A percentile compares a stretch with the other conserved stretches of the same genome.
These are phyloP conservation scores for Spathaspora passalidarum DNA, from an alignment of 805 yeast genomes.

Conservation along the genomic window DNA sequence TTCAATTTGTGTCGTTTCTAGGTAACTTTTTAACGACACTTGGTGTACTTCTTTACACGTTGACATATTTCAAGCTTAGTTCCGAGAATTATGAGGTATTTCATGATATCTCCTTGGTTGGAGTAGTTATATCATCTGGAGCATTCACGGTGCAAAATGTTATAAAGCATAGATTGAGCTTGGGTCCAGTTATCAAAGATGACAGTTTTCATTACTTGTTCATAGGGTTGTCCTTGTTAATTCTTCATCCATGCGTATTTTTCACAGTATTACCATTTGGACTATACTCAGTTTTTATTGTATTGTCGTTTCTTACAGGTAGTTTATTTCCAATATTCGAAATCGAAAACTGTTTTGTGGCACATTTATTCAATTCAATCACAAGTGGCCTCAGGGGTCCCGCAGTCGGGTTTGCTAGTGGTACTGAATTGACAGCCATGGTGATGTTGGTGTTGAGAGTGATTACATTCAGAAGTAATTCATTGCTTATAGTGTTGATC, in stretches of 20 bases:
- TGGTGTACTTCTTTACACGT: constrained; percentile 26
- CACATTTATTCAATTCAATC: constrained; percentile 38
- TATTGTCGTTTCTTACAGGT: constrained; percentile 64
- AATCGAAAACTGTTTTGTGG: constrained; percentile 28
- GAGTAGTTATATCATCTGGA: constrained; percentile 71
- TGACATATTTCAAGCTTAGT: constrained; percentile 32
- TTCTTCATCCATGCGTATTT: constrained; percentile 56
- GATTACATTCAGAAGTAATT: constrained; percentile 57
- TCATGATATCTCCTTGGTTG: constrained; percentile 60
- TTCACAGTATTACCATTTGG: constrained; percentile 71
- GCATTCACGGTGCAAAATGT: constrained; percentile 63
- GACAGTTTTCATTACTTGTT: constrained; percentile 74
- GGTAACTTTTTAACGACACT: constrained; percentile 38
- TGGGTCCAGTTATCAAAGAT: constrained; percentile 31
- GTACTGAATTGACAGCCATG: constrained; percentile 43
- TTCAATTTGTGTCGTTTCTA: constrained; percentile 77
- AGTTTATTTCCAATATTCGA: constrained; percentile 62
- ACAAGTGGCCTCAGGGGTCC: constrained; percentile 32
- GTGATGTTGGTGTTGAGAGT: constrained; percentile 47
- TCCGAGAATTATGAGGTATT: constrained; percentile 27
- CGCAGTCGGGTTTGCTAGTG: constrained; percentile 38
- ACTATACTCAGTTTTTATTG: constrained; percentile 79
- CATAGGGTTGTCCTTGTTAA: constrained; percentile 46
- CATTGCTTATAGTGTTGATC: constrained; percentile 54
- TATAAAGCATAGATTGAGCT: constrained; percentile 26